Evolutionary conservation across 345 rosid genomes (phyloP), one percentile per base, ranked within the genome.

Genomic region (Ceriops zippeliana): DNA sequence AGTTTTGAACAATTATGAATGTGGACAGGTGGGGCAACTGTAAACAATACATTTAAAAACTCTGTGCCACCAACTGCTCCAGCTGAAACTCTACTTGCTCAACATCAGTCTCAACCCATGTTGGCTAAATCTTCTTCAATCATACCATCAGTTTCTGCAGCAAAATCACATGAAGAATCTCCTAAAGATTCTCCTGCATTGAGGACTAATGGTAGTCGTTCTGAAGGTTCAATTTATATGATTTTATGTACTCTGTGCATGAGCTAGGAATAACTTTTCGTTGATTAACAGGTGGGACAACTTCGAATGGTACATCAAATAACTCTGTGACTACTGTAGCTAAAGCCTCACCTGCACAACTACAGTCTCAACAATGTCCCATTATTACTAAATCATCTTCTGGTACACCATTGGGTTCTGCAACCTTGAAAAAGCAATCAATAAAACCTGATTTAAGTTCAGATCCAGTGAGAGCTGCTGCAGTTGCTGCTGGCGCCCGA

Each of bases 401-500:
- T 28, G 24, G 52, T 6, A 74, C 65, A 76, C 65, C 83, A 62
- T 30, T 77, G 57, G 67, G 66, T 71, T 62, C 83, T 75, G 66
- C 76, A 53, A 30, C 76, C 54, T 59, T 70, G 31, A 87, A 82
- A 70, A 85, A 73, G 62, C 31, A 81, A 24, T 65, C 70, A 31
- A 53, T 63, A 11, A 84, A 79, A 74, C 66, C 89, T 61, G 75
- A 68, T 69, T 71, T 74, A 59, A 74, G 78, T 66, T 71, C 81
- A 8, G 90, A 84, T 70, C 83, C 84, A 34, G 83, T 85, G 73
- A 85, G 85, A 75, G 97, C 97, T 67, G 83, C 89, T 73, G 90
- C 96, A 58, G 88, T 79, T 54, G 90, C 91, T 74, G 88, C 93
- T 17, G 97, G 96, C 32, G 92, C 91, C 27, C 90, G 91, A 47